These are phyloP conservation scores for Heritiera littoralis DNA, from an alignment of 345 rosid species.

Conservation along the genomic window DNA sequence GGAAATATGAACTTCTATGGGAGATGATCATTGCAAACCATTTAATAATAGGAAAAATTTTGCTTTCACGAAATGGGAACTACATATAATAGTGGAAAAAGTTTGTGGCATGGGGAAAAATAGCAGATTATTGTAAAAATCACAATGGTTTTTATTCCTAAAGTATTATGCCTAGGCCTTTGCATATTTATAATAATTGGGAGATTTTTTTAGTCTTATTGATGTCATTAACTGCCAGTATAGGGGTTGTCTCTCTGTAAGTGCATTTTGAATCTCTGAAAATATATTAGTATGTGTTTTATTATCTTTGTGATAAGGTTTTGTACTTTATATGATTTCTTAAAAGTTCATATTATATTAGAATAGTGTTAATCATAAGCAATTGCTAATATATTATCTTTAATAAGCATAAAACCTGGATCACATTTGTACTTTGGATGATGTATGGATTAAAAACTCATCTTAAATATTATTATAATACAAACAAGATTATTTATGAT, in stretches of 20 bases:
- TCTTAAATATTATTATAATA: no score
- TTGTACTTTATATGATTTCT: no score
- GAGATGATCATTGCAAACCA: neutral
- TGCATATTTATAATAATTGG: neutral
- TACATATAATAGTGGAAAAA: neutral
- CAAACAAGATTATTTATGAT: no score
- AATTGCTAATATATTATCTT: no score
- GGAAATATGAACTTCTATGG: no score
- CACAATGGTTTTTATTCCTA: neutral
- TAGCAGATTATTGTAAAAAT: neutral
- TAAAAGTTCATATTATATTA: no score
- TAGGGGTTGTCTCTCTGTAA: neutral
- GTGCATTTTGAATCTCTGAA: neutral
- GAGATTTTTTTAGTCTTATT: neutral
- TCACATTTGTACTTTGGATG: no score
- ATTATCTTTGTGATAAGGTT: no score
- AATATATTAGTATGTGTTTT: neutral
- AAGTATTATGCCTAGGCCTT: neutral
- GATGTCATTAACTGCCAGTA: neutral
- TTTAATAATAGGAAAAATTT: neutral
- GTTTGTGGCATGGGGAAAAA: neutral
- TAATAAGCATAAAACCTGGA: no score
- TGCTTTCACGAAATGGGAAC: slow-evolving; percentile 15
- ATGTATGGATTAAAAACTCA: no score
- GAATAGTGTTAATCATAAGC: no score